Evolutionary conservation across 2,329 filamentous ascomycete genomes (phyloP).

Genomic region (Colletotrichum spaethianum): DNA sequence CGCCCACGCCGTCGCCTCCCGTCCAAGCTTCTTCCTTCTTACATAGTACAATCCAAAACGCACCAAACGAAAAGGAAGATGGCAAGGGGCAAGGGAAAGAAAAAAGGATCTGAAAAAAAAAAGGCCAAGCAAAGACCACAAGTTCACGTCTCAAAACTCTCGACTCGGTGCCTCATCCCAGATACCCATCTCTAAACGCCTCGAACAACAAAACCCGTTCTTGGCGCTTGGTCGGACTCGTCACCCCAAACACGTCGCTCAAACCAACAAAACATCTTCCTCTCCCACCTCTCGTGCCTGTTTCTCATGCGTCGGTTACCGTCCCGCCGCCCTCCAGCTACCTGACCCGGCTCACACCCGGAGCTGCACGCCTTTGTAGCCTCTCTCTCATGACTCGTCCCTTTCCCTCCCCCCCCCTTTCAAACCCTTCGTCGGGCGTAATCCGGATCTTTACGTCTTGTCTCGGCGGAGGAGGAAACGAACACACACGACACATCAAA

Average conservation of each 20-base stretch:
- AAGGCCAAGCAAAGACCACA: slow-evolving; percentile 12
- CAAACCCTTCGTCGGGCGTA: not conserved
- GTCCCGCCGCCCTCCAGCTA: not conserved
- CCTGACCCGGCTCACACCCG: not conserved
- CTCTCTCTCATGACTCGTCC: not conserved
- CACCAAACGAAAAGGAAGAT: not conserved
- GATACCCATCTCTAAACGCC: too few species aligned
- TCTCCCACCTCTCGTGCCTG: not conserved
- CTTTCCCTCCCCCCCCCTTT: not conserved
- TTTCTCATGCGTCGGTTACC: not conserved
- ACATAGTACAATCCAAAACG: not conserved
- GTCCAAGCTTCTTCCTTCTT: not conserved
- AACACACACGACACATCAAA: not conserved
- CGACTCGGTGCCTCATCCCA: not conserved
- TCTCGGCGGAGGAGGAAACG: not conserved
- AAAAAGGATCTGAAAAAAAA: not conserved
- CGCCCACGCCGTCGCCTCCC: not conserved
- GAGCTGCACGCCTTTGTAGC: not conserved
- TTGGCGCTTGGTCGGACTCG: not conserved
- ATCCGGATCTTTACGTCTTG: not conserved
- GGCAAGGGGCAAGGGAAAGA: not conserved
- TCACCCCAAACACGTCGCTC: not conserved
- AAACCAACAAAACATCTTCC: not conserved
- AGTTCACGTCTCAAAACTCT: slow-evolving; percentile 7
- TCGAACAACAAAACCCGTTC: not conserved